Evolutionary conservation across 495 filamentous ascomycete species (phyloP).

Genomic region (Hypoxylon rickii): DNA sequence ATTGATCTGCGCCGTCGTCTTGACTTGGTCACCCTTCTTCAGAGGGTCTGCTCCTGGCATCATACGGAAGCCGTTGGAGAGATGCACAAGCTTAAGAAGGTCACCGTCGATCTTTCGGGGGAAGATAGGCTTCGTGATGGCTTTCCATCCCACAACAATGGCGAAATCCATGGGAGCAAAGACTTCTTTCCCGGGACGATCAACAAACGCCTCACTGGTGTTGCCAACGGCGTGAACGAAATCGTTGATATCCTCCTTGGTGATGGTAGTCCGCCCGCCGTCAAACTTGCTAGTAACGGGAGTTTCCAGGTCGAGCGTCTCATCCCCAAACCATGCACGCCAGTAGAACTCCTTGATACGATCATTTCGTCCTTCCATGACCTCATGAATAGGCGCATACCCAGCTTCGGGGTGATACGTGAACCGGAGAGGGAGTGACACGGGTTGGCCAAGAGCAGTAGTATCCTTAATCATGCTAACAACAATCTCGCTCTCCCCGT

Average conservation of each 20-base stretch:
- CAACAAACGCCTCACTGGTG: conserved; percentile 97
- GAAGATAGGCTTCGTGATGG: conserved; percentile 98
- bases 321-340: conserved; percentile 92
- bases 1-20: conserved; percentile 94
- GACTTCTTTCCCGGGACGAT: conserved; percentile 91
- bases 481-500: conserved; percentile 74
- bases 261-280: conserved; percentile 84
- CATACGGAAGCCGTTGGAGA: conserved; percentile 98
- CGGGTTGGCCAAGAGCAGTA: conserved; percentile 76
- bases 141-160: conserved; percentile 98
- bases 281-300: conserved; percentile 84
- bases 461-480: conserved; percentile 88
- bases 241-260: conserved; percentile 90
- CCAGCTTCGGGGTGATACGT: conserved; percentile 91
- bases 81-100: conserved; percentile 89
- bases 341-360: conserved; percentile 99
- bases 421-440: conserved; percentile 81
- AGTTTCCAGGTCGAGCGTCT: conserved; percentile 79
- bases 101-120: conserved; percentile 93
- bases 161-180: conserved; percentile 99
- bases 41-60: conserved; percentile 91
- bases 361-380: conserved; percentile 93
- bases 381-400: conserved; percentile 92
- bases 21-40: conserved; percentile 89
- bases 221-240: conserved; percentile 98